Conservation (phyloP, 2,329 filamentous ascomycete genomes). For the Penicillium frequentans region DNA sequence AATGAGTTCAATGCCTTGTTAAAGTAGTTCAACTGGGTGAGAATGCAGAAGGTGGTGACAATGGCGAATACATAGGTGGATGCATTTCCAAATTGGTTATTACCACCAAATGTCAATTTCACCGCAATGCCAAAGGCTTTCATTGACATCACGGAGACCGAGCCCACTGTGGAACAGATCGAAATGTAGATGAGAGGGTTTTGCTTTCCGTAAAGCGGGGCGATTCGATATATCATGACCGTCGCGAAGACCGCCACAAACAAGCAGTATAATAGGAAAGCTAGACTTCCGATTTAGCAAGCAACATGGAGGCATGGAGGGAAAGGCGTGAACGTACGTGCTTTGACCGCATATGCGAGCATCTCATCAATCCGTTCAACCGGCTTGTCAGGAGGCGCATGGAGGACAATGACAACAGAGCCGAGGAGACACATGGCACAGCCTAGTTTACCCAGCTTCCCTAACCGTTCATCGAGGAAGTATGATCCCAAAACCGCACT, state of each 20-base stretch:
- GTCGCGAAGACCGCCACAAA: conserved; percentile 79
- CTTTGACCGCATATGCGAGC: conserved; percentile 82
- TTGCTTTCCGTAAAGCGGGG: conserved; percentile 85
- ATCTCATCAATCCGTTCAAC: conserved; percentile 92
- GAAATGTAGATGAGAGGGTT: conserved; percentile 96
- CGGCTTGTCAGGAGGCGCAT: conserved; percentile 90
- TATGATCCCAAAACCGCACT: conserved; percentile 91
- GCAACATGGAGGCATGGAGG: not conserved
- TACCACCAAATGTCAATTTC: conserved; percentile 87
- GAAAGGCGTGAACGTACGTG: conserved; percentile 60
- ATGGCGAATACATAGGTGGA: conserved; percentile 98
- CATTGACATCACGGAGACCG: conserved; percentile 97
- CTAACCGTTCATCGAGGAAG: conserved; percentile 85
- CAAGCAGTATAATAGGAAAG: conserved; percentile 83
- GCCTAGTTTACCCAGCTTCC: conserved; percentile 87
- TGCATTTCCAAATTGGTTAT: conserved; percentile 93
- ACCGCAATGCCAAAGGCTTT: conserved; percentile 98
- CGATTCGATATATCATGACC: conserved; percentile 95
- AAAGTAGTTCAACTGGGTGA: conserved; percentile 99
- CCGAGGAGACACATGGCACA: conserved; percentile 96
- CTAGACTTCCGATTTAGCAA: conserved; percentile 47
- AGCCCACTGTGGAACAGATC: conserved; percentile 96
- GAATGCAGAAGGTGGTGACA: conserved; percentile 85
- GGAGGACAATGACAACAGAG: conserved; percentile 94
- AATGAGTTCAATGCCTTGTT: conserved; percentile 98